Evolutionary conservation across 192 early-diverging fungal species (phyloP), one percentile per base, ranked within the genome.

Genomic region (Rhizophagus sp.): DNA sequence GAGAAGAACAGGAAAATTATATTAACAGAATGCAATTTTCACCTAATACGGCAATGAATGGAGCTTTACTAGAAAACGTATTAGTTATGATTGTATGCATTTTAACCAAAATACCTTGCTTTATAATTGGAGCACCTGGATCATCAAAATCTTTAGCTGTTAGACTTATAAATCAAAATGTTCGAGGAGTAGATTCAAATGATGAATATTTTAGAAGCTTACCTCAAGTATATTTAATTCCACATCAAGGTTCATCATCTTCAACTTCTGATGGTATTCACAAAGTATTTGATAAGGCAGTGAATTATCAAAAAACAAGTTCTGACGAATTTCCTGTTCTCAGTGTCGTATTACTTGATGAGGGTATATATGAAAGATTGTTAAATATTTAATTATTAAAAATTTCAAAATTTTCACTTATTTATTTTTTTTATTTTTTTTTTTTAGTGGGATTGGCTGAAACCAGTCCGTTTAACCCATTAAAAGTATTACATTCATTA

Each of bases 241-340:
- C 80, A 1, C 80, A 81, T 52, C 80, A 81, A 76, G 80, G 80
- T 33, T 81, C 80, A 19, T 75, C 80, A 61, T 78, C 80, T 6
- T 81, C 80, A 27, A 81, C 80, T 15, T 81, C 80, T 41, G 80
- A 81, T 25, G 80, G 80, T n/a, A 81, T 81, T 24, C 19, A 69
- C 1, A 81, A 81, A 50, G 80, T 81, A 12, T 81, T 81, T 67
- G 36, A 75, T 44, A 81, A 81, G 33, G 80, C 80, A 15, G 22
- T 47, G 0, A 68, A 70, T 25, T 81, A 69, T 62, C 74, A 81
- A 27, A 65, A 75, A 17, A 75, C 52, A 25, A 77, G 68, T 71
- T 76, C 80, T 39, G 25, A 70, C 19, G 70, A 77, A 57, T 81
- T 81, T 36, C 63, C 62, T 36, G 34, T 77, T 39, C 65, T 64